These are phyloP conservation scores for Tolypocladium sp. DNA, from an alignment of 2,329 filamentous ascomycete genomes.

Conservation along the genomic window DNA sequence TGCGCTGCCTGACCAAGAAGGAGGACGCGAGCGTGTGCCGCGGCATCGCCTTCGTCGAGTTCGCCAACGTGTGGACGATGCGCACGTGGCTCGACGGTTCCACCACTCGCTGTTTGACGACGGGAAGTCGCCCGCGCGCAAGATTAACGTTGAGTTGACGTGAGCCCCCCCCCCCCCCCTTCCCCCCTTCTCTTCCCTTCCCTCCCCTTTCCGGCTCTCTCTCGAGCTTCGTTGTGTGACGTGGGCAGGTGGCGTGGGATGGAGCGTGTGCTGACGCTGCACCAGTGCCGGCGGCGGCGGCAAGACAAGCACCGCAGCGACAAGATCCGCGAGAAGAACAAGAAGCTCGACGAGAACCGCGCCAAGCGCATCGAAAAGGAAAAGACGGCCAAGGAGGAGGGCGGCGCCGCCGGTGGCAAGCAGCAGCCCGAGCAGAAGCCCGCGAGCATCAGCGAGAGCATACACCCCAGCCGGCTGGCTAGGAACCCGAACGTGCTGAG, in stretches of 20 bases:
- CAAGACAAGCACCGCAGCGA: conserved; percentile 63
- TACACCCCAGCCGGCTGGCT: conserved; percentile 44
- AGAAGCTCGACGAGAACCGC: conserved; percentile 65
- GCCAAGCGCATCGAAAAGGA: conserved; percentile 37
- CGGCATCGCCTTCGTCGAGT: conserved; percentile 84
- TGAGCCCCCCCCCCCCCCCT: conserved; percentile 31
- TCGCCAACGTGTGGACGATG: conserved; percentile 78
- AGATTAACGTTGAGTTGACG: conserved; percentile 91
- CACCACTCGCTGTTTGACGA: conserved; percentile 73
- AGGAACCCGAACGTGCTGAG: conserved; percentile 6
- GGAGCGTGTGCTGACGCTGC: neutral
- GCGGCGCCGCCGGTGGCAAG: conserved; percentile 13
- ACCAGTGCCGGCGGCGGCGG: conserved; percentile 75
- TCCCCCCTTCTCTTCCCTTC: too few species aligned
- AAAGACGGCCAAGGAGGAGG: conserved; percentile 26
- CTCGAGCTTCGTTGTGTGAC: too few species aligned
- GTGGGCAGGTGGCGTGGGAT: too few species aligned
- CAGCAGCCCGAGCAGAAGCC: conserved; percentile 14
- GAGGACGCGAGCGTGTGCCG: conserved; percentile 52
- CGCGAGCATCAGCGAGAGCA: conserved; percentile 16
- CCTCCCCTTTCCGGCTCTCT: too few species aligned
- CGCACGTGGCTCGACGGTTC: conserved; percentile 84
- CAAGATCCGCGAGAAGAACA: conserved; percentile 80
- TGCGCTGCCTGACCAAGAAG: conserved; percentile 63
- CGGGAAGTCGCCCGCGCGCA: conserved; percentile 46